phyloP scores from a whole-genome alignment of 768 basidiomycete species.

The Tulasnella sp. region DNA sequence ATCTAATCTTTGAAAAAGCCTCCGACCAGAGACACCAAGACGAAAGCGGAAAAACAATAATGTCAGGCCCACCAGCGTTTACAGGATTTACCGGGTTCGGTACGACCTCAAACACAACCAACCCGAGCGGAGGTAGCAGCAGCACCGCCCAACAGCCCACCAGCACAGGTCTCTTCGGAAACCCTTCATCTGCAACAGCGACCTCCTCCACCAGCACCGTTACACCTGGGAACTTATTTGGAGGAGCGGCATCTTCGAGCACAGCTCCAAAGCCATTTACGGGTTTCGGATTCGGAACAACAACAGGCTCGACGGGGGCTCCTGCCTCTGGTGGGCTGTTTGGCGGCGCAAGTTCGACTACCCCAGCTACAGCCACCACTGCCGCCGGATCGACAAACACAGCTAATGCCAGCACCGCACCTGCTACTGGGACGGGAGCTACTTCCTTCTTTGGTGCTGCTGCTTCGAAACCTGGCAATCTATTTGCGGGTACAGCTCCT shows the following conservation, averaged over 20 bases:
- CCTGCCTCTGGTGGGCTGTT: constrained; percentile 20
- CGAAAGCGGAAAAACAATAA: background rate
- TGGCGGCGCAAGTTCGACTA: constrained; percentile 8
- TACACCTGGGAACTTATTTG: constrained; percentile 71
- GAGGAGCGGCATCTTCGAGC: constrained; percentile 54
- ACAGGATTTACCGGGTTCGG: constrained; percentile 20
- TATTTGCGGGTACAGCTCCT: constrained; percentile 7
- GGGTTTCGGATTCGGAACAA: constrained; percentile 18
- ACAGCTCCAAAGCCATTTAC: constrained; percentile 7
- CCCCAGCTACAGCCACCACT: constrained; percentile 23
- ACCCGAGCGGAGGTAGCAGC: constrained; percentile 4
- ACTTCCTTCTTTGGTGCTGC: constrained; percentile 12
- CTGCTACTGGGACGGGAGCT: constrained; percentile 8
- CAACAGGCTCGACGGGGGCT: constrained; percentile 13
- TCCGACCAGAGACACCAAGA: background rate
- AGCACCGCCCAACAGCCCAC: constrained; percentile 8
- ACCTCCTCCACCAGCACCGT: constrained; percentile 43
- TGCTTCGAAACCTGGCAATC: constrained; percentile 10
- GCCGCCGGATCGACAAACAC: constrained; percentile 15
- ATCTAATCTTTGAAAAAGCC: background rate
- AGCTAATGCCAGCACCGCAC: background rate
- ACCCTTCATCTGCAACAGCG: constrained; percentile 56
- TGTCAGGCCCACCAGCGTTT: background rate
- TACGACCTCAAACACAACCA: background rate
- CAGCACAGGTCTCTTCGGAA: constrained; percentile 52